Evolutionary conservation across 768 basidiomycete species (phyloP).

Genomic region (Agaricus blazei): DNA sequence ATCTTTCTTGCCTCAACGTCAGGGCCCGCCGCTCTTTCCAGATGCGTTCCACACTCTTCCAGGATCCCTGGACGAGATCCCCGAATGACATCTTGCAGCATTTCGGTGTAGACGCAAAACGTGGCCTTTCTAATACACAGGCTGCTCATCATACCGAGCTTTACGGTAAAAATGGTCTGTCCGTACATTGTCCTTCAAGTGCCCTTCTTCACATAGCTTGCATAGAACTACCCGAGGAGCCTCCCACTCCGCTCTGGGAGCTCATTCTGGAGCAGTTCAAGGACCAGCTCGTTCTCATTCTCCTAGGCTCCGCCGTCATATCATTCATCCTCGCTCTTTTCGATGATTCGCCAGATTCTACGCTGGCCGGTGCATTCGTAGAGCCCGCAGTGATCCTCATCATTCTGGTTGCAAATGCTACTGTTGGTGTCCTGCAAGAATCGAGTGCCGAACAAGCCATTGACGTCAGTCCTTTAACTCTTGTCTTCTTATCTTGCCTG

Average conservation of each 20-base stretch:
- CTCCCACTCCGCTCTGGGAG: slow-evolving; percentile 87
- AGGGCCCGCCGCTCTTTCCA: slow-evolving; percentile 12
- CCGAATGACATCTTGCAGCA: slow-evolving; percentile 66
- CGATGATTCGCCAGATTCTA: slow-evolving; percentile 67
- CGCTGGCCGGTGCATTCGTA: slow-evolving; percentile 81
- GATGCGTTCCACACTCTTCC: slow-evolving; percentile 19
- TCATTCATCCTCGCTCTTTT: slow-evolving; percentile 90
- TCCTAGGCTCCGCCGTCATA: slow-evolving; percentile 88
- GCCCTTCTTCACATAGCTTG: slow-evolving; percentile 4
- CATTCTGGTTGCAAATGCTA: slow-evolving; percentile 95
- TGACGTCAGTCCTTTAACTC: slow-evolving; percentile 59
- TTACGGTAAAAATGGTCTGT: slow-evolving; percentile 83
- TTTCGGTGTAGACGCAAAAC: slow-evolving; percentile 58
- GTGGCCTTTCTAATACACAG: slow-evolving; percentile 63
- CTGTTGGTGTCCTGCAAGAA: slow-evolving; percentile 96
- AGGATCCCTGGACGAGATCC: slow-evolving; percentile 73
- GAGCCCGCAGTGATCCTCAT: slow-evolving; percentile 94
- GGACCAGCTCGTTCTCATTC: slow-evolving; percentile 96
- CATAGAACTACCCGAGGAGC: slow-evolving; percentile 88
- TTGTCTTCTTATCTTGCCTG: neutral
- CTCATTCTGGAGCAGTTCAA: slow-evolving; percentile 99
- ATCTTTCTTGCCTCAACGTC: slow-evolving; percentile 8
- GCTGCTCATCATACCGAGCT: slow-evolving; percentile 68
- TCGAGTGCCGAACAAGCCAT: slow-evolving; percentile 95
- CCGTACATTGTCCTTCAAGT: neutral